A percentile compares a stretch with the other conserved stretches of the same genome.
Conservation (phyloP, 176 grass and related monocot species). For the Guadua angustifolia region DNA sequence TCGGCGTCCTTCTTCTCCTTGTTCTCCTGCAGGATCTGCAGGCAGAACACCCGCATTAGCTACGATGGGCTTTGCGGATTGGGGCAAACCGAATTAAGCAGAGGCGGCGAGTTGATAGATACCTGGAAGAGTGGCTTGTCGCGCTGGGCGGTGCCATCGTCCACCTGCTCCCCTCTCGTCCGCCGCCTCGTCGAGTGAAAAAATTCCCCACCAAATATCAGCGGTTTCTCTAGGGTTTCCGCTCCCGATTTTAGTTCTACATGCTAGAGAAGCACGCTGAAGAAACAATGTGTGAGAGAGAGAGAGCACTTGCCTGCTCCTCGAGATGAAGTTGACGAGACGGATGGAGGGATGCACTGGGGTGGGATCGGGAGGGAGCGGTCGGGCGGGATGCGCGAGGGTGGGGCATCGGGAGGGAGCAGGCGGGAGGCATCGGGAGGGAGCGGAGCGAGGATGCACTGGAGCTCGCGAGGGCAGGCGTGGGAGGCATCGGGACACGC, state of each 20-base stretch:
- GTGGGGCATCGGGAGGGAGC: no score
- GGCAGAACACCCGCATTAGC: slow-evolving; percentile 4
- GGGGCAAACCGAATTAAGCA: neutral
- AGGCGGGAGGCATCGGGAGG: no score
- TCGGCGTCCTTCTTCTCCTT: slow-evolving; percentile 98
- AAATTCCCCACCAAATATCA: slow-evolving; percentile 21
- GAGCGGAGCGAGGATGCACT: no score
- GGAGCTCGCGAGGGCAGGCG: no score
- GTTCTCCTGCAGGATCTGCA: slow-evolving; percentile 86
- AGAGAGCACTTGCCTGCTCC: slow-evolving; percentile 80
- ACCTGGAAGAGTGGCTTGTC: slow-evolving; percentile 91
- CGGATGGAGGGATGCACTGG: no score
- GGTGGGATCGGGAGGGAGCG: no score
- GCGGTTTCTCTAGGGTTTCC: slow-evolving; percentile 39
- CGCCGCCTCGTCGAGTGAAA: slow-evolving; percentile 66
- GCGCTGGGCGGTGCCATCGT: slow-evolving; percentile 90
- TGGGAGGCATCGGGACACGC: no score
- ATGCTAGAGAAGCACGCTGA: slow-evolving; percentile 8
- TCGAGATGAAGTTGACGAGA: slow-evolving; percentile 94
- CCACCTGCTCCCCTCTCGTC: slow-evolving; percentile 82
- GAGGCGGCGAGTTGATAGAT: neutral
- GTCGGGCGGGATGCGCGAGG: no score
- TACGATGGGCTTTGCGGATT: neutral
- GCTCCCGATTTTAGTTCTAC: neutral
- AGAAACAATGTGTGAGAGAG: neutral